Conservation (phyloP, 1,284 basidiomycete species). For the Cutaneotrichosporon dermatis region DNA sequence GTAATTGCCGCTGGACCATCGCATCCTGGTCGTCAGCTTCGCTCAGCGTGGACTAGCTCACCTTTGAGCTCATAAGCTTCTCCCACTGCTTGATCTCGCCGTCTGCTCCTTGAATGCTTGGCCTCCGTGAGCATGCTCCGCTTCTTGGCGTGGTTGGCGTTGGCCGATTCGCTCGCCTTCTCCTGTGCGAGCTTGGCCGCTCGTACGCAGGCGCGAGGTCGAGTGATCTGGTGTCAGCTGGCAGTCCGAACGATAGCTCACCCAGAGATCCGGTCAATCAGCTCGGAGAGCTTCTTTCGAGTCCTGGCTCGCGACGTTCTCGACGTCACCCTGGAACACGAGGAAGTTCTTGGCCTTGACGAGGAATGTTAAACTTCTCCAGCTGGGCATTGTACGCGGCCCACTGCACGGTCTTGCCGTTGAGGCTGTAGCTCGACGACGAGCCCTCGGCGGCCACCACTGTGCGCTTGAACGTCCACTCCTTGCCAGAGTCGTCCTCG, state of each 20-base stretch:
- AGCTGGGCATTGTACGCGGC: conserved; percentile 80
- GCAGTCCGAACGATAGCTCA: conserved; percentile 3
- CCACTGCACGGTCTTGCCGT: conserved; percentile 72
- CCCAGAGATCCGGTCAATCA: conserved; percentile 95
- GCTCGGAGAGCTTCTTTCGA: conserved; percentile 79
- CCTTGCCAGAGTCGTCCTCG: conserved; percentile 67
- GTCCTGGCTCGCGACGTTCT: conserved; percentile 93
- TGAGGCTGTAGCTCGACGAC: conserved; percentile 81
- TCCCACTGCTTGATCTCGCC: conserved; percentile 87
- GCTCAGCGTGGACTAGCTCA: no score
- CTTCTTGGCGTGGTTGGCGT: conserved; percentile 88
- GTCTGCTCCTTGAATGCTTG: conserved; percentile 95
- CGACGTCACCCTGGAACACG: conserved; percentile 99
- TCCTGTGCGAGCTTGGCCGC: conserved; percentile 79
- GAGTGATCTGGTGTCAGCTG: conserved; percentile 55
- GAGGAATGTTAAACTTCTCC: conserved; percentile 84
- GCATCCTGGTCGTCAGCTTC: conserved; percentile 61
- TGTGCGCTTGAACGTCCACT: conserved; percentile 72
- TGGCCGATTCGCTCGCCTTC: conserved; percentile 85
- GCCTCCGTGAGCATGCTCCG: conserved; percentile 91
- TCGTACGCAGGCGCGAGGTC: conserved; percentile 89
- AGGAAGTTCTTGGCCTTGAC: conserved; percentile 99
- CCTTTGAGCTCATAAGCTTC: conserved; percentile 65
- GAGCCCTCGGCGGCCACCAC: conserved; percentile 70
- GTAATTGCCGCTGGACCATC: conserved; percentile 70